Base-by-base conservation (phyloP, 768 basidiomycete genomes). In the Psilocybe azurescens region DNA sequence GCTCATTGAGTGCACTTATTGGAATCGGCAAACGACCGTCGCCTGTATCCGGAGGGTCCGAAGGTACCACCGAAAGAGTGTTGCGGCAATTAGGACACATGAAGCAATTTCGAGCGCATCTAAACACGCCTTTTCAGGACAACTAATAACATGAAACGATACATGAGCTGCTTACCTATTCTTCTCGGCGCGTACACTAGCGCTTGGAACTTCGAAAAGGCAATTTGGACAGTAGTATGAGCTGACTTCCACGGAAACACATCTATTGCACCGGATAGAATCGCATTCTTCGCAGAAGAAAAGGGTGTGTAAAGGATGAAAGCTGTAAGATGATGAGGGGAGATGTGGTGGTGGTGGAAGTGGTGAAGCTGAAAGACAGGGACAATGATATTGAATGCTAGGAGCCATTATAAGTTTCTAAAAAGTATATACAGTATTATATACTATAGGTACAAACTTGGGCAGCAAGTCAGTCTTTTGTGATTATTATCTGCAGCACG, bases 271-370 rank as follows among this genome's bases (percentile, higher is more conserved):
- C 59, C 95, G 82, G 48, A 99, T 86, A 1, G 93, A 90, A 75
- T 99, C 97, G 75, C 97, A 99, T 84, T 99, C 97, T 75, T 98
- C 96, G 75, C 97, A 99, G 74, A 99, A 99, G 76, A 94, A 97
- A 7, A 99, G 86, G 30, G 84, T 85, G 69, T 93, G 86, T 2
- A 99, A 83, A 5, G 90, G 84, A 68, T 96, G 93, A 72, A 95
- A 94, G 67, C 86, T 89, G 68, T 88, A 85, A 0, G 89, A 86
- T 0, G 95, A 94, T 0, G 95, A 93, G 1, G 85, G 78, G 0
- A 92, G 81, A 68, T 88, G 89, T 0, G 91, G 93, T 3, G 89
- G 89, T 10, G 92, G 93, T 10, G 90, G 89, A 20, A 81, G 73
- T 14, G 83, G 83, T 16, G 83, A 81, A 5, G 74, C 72, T 18